A percentile compares a stretch with the other conserved stretches of the same genome.
phyloP scores from a whole-genome alignment of 2,329 filamentous ascomycete species.

The Sporothrix sp. region DNA sequence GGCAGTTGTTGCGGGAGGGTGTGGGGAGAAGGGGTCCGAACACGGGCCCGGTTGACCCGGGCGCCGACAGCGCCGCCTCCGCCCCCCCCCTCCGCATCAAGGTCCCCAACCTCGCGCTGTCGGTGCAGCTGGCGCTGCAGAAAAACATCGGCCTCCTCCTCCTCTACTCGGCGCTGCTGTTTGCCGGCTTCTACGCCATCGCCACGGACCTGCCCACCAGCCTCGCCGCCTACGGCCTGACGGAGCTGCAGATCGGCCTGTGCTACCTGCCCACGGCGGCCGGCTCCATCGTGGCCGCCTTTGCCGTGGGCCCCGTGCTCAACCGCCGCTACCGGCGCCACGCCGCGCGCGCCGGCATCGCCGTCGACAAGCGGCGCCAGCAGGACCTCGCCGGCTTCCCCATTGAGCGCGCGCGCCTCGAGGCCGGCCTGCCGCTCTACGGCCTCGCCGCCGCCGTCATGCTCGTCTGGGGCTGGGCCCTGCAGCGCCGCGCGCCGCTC shows the following conservation, averaged over 20 bases:
- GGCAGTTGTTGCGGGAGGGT: slow-evolving; percentile 13
- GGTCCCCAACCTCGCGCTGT: slow-evolving; percentile 64
- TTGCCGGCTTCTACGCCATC: slow-evolving; percentile 41
- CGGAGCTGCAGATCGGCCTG: slow-evolving; percentile 44
- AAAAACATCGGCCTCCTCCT: slow-evolving; percentile 59
- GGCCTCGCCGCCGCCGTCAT: slow-evolving; percentile 38
- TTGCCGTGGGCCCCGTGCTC: slow-evolving; percentile 43
- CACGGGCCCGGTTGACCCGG: background rate
- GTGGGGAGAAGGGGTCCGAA: background rate
- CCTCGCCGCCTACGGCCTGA: slow-evolving; percentile 45
- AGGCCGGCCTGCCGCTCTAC: slow-evolving; percentile 41
- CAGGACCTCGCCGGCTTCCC: slow-evolving; percentile 40
- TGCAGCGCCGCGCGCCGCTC: slow-evolving; percentile 33
- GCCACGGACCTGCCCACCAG: slow-evolving; percentile 35
- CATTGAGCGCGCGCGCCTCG: slow-evolving; percentile 41
- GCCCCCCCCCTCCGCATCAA: slow-evolving; percentile 14
- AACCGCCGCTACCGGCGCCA: slow-evolving; percentile 60
- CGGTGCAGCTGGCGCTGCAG: slow-evolving; percentile 70
- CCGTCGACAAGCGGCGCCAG: slow-evolving; percentile 43
- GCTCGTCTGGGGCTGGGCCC: slow-evolving; percentile 43
- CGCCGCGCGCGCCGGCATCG: slow-evolving; percentile 42
- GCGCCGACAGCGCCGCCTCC: background rate
- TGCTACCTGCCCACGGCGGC: slow-evolving; percentile 43
- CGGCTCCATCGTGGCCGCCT: slow-evolving; percentile 38
- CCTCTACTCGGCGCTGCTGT: slow-evolving; percentile 34